Evolutionary conservation across 2,329 filamentous ascomycete genomes (phyloP), one percentile per base, ranked within the genome.

Genomic region (Zymoseptoria tritici): DNA sequence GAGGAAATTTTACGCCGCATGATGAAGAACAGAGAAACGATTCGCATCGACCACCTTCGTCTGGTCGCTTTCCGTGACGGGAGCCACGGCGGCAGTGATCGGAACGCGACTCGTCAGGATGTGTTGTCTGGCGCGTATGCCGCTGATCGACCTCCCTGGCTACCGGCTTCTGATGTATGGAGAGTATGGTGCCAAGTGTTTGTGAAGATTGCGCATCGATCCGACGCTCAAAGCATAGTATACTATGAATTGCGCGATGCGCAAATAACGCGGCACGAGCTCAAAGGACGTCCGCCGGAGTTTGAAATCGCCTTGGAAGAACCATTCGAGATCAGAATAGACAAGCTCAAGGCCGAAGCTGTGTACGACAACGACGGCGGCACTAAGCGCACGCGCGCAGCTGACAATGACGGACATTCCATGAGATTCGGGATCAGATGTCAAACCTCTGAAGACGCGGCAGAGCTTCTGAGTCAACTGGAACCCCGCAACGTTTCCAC

Each of bases 391-490:
- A 65, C 65, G 55, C 60, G 61, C 22, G 58, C 55, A 6, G 54
- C 68, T n/a, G 59, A 62, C 3, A 29, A 24, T n/a, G 54, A 60
- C 13, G 60, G 62, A 19, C 70, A 68, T 50, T 59, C 54, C 22
- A 55, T 71, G 46, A 63, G 69, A 3, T 57, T 75, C 5, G 51
- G 49, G 9, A 64, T 76, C 24, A 67, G 66, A n/a, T 68, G 72
- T 56, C 55, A 61, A 16, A 63, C 72, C 42, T 68, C 71, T 20
- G 55, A 66, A 0, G 70, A 72, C 22, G 67, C 68, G 3, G 65
- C 67, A 8, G 62, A 69, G 9, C 62, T 76, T 2, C 64, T 73
- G 22, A 63, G 58, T 9, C 61, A 66, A 53, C 57, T 75, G 16
- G 59, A 65, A 49, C 60, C 59, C 49, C 42, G 63, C n/a, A 53